These are phyloP conservation scores for Blattamonas nauphoetae DNA, from an alignment of 78 protist species.

Conservation along the genomic window DNA sequence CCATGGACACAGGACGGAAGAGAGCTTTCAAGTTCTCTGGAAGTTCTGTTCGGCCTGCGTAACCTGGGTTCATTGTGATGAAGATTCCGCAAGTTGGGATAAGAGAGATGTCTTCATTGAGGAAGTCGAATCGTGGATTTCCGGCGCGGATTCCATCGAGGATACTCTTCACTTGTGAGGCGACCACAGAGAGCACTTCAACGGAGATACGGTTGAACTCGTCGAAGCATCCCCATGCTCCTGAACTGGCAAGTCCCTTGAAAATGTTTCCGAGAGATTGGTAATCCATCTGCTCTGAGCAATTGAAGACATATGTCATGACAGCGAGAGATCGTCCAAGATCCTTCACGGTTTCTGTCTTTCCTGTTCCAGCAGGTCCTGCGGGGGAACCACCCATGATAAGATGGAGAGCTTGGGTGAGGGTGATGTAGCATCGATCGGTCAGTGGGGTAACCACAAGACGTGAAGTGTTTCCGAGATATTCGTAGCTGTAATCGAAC, in stretches of 20 bases:
- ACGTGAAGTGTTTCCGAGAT: slow-evolving; percentile 68
- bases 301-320: slow-evolving; percentile 57
- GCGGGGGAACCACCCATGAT: slow-evolving; percentile 82
- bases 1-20: slow-evolving; percentile 74
- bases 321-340: slow-evolving; percentile 48
- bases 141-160: slow-evolving; percentile 44
- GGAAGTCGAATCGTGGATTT: slow-evolving; percentile 1
- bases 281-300: slow-evolving; percentile 71
- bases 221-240: slow-evolving; percentile 91
- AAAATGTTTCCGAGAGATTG: slow-evolving; percentile 51
- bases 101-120: slow-evolving; percentile 37
- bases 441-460: slow-evolving; percentile 83
- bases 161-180: slow-evolving; percentile 62
- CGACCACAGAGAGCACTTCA: slow-evolving; percentile 78
- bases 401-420: slow-evolving; percentile 68
- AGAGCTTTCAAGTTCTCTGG: slow-evolving; percentile 82
- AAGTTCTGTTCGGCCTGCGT: slow-evolving; percentile 77
- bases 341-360: slow-evolving; percentile 79
- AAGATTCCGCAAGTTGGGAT: slow-evolving; percentile 37
- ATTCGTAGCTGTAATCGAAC: slow-evolving; percentile 59
- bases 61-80: slow-evolving; percentile 77
- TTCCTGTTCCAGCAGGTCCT: slow-evolving; percentile 91
- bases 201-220: slow-evolving; percentile 79
- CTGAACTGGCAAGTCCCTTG: slow-evolving; percentile 73
- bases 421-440: slow-evolving; percentile 86